Evolutionary conservation across 2,329 filamentous ascomycete species (phyloP).

Genomic region (Epichloe coenophiala): DNA sequence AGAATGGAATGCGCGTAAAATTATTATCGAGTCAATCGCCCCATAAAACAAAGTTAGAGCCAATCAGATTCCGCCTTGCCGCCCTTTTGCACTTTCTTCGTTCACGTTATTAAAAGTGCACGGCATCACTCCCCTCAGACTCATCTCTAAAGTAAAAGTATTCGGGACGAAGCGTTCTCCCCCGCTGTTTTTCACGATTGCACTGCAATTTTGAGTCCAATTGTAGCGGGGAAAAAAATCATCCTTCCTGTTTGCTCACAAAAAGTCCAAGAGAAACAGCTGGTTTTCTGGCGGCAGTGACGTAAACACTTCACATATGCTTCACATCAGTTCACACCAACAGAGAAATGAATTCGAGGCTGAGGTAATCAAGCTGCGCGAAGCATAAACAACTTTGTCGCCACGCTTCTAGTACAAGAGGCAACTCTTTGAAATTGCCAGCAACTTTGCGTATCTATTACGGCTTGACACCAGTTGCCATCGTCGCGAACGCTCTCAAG

Average conservation of each 20-base stretch:
- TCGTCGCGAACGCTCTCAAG: neutral
- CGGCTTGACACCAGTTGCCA: neutral
- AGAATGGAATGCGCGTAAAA: no score
- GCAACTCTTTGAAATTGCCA: neutral
- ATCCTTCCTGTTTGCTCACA: neutral
- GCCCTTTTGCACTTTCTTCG: neutral
- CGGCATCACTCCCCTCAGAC: neutral
- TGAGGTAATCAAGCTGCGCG: neutral
- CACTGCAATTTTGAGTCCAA: no score
- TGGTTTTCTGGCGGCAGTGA: neutral
- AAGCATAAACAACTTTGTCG: neutral
- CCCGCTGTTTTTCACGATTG: neutral
- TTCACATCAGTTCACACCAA: neutral
- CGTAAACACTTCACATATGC: neutral
- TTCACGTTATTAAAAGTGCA: neutral
- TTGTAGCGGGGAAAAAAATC: no score
- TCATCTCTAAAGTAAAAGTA: neutral
- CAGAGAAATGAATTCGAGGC: neutral
- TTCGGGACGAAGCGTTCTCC: neutral
- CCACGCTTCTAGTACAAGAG: neutral
- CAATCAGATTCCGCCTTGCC: constrained; percentile 1
- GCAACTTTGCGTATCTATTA: neutral
- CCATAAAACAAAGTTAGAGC: neutral
- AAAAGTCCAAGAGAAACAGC: neutral
- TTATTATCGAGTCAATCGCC: no score